Base-by-base conservation (phyloP, 495 filamentous ascomycete genomes). In the Xylaria palmicola region DNA sequence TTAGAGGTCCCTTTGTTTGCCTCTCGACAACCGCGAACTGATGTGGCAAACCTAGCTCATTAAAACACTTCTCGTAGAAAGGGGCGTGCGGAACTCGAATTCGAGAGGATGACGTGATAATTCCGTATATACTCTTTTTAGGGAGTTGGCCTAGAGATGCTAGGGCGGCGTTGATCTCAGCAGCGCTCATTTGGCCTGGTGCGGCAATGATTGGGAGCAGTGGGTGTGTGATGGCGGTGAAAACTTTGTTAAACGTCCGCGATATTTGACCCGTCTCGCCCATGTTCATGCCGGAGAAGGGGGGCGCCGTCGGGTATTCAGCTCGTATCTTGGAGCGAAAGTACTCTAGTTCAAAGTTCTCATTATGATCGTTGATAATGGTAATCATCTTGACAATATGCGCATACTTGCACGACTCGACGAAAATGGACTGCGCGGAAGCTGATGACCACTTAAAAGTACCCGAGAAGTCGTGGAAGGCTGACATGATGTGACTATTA, bases 351-450 rank as follows among this genome's bases (percentile, higher is more conserved):
- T 92, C 89, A 67, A 92, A 93, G 72, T 93, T 93, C 59, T 90
- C 90, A 64, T 91, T 87, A 69, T 88, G 85, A 17, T 87, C 85
- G 62, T 82, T 85, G 62, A 90, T 88, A 72, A 92, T 86, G 17
- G 88, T 86, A 66, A 93, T 92, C 89, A 94, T 93, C 75, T 93
- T 94, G 44, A 93, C 86, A 37, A 92, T 90, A 70, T 93, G 90
- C 20, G 87, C 88, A 66, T 92, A 91, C 56, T 85, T 84, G 43
- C 84, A 79, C 15, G 86, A 90, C 57, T 88, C 80, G 13, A 80
- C 75, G 68, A 90, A 94, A 6, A 92, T 81, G 20, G 79, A 74
- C 72, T 88, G 82, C 2, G 90, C 88, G 57, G 85, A 81, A 4
- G 82, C 72, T 0, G 89, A 89, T 6, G 87, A 84, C 90, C 90